Percentiles rank a stretch among this genome's conserved stretches.
Conservation (phyloP, 108 stramenopile genomes). For the Aurantiochytrium sp. region DNA sequence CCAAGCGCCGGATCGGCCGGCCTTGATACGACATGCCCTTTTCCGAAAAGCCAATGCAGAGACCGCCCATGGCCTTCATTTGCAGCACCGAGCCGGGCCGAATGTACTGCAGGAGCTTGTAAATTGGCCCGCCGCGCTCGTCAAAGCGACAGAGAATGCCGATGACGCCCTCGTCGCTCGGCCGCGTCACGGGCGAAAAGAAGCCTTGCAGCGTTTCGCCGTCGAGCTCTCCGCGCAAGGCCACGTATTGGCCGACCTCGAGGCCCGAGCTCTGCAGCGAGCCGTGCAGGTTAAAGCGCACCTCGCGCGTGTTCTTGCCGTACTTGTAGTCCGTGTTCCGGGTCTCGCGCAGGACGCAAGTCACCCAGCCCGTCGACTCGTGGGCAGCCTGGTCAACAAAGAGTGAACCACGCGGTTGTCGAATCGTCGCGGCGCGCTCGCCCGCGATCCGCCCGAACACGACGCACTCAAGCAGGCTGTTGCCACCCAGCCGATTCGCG, state of each 20-base stretch:
- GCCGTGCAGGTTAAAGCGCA: conserved; percentile 54
- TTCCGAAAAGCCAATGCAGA: conserved; percentile 45
- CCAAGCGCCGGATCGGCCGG: conserved; percentile 44
- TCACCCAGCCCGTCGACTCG: conserved; percentile 29
- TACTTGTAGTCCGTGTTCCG: conserved; percentile 55
- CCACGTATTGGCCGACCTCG: conserved; percentile 55
- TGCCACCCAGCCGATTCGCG: conserved; percentile 75
- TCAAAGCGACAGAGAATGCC: conserved; percentile 51
- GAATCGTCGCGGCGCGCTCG: conserved; percentile 34
- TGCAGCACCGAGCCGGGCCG: conserved; percentile 49
- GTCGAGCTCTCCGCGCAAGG: conserved; percentile 50
- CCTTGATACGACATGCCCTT: not conserved
- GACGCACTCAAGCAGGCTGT: conserved; percentile 77
- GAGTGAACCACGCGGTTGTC: not conserved
- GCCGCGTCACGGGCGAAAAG: not conserved
- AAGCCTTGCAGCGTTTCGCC: conserved; percentile 55
- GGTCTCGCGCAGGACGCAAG: conserved; percentile 49
- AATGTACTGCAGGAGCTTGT: conserved; percentile 40
- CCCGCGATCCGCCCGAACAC: conserved; percentile 82
- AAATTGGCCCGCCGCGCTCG: conserved; percentile 52
- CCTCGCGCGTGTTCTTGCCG: conserved; percentile 51
- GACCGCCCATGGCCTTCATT: conserved; percentile 59
- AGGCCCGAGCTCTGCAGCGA: conserved; percentile 49
- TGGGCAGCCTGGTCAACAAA: not conserved
- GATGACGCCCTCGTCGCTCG: conserved; percentile 52